Evolutionary conservation across 768 basidiomycete genomes (phyloP), one percentile per base, ranked within the genome.

Genomic region (Leucogyrophana mollusca): DNA sequence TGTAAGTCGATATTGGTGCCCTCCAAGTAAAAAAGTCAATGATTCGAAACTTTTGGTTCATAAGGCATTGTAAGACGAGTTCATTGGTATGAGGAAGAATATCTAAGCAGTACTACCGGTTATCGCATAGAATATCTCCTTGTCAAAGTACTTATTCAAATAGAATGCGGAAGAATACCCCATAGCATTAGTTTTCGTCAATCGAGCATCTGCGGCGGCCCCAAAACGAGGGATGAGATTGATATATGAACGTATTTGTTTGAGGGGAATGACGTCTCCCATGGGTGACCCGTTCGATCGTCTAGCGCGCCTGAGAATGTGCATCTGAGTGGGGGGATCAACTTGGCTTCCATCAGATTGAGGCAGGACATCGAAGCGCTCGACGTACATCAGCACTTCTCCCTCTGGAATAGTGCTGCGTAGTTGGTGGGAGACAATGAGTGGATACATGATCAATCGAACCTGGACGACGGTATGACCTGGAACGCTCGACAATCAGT

Each of bases 101-200:
- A n/a, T n/a, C n/a, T n/a, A n/a, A n/a, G n/a, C n/a, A n/a, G n/a
- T n/a, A n/a, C n/a, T n/a, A n/a, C n/a, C n/a, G n/a, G n/a, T n/a
- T n/a, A n/a, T n/a, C n/a, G 32, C 34, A 18, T 43, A 51, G 16
- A 34, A 57, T 16, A 56, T 20, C 3, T 69, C 62, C 42, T 69
- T 70, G 33, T 58, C 52, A 33, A 59, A 62, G 43, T 64, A 69
- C 23, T 58, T 61, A 40, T 70, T 65, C 42, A 70, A 39, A 11
- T 51, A 60, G 38, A 60, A 64, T 22, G 64, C 50, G 0, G 48
- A 18, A 34, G 52, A 42, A 34, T 42, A 60, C 4, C 52, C 38
- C 14, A 53, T 18, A 33, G 56, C 58, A 17, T 55, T 69, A 32
- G 40, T 32, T 6, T 43, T 40, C 1, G 50, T 62, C 9, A 69